Percentiles rank a stretch among this genome's conserved stretches.
These are phyloP conservation scores for Arthrobotrys sinensis DNA, from an alignment of 2,329 filamentous ascomycete genomes.

Conservation along the genomic window DNA sequence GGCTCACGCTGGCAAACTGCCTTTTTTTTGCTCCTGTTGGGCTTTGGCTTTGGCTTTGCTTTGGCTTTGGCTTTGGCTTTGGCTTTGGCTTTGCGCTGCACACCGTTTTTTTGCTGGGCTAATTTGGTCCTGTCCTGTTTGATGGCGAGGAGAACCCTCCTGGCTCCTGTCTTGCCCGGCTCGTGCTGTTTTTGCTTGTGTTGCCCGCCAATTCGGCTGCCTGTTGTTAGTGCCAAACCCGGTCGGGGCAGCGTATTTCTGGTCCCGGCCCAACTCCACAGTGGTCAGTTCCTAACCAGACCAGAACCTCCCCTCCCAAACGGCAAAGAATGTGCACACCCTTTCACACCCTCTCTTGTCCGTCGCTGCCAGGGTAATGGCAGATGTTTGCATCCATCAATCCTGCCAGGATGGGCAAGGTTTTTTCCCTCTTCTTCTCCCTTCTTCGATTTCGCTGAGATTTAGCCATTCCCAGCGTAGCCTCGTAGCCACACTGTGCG, in stretches of 20 bases:
- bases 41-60: neutral
- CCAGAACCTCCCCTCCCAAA: conserved; percentile 18
- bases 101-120: neutral
- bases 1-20: conserved; percentile 52
- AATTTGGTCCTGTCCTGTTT: conserved; percentile 65
- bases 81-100: conserved; percentile 12
- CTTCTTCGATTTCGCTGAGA: conserved; percentile 29
- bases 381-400: conserved; percentile 54
- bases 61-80: too few species aligned
- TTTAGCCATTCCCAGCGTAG: conserved; percentile 29
- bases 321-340: conserved; percentile 46
- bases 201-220: conserved; percentile 14
- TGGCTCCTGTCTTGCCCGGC: conserved; percentile 30
- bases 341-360: neutral
- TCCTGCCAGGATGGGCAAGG: conserved; percentile 41
- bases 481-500: conserved; percentile 11
- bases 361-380: conserved; percentile 15
- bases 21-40: conserved; percentile 39
- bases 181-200: conserved; percentile 35
- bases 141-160: conserved; percentile 61
- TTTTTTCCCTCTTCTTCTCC: conserved; percentile 22
- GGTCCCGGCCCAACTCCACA: conserved; percentile 53
- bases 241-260: conserved; percentile 50
- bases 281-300: conserved; percentile 30
- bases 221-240: conserved; percentile 15